Evolutionary conservation across 2,329 filamentous ascomycete species (phyloP), one percentile per base, ranked within the genome.

Genomic region (Fusarium pilosicola): DNA sequence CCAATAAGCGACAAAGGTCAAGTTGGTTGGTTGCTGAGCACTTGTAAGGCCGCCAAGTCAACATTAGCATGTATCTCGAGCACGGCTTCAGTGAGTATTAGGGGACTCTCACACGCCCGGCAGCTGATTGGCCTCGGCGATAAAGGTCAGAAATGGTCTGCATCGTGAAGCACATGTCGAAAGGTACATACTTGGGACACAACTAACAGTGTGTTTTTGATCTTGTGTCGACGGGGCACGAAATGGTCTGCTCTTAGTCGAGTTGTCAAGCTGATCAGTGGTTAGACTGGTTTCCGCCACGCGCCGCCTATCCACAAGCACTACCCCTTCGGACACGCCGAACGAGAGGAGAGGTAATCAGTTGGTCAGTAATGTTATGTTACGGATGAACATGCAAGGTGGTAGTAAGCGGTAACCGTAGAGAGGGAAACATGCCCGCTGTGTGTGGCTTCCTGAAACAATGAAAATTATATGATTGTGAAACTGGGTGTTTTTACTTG

Each of bases 261-360:
- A 45, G 52, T 65, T 70, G 68, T 70, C 68, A 57, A 63, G 62
- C 61, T 71, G 45, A 49, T 61, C 36, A 62, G 44, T 67, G 62
- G 70, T 44, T 71, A 68, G 71, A 59, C 71, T 62, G 66, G 61
- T 32, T 42, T 58, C 60, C 65, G 70, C 70, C 70, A 73, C 66
- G 49, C 71, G 66, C 61, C 70, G 66, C 58, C 49, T 71, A 55
- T 64, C 70, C 70, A 70, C 70, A 71, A 71, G 61, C 70, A 59
- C 70, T 71, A 65, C 70, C 58, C 68, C 70, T 58, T 73, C 71
- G 71, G 71, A 41, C 57, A 74, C 62, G 66, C 71, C 71, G 71
- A 74, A 61, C 48, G 45, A 61, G 36, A 74, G 48, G 17, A 46
- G 65, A 65, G 48, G 30, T 52, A 26, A 36, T 52, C 49, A 52